These are phyloP conservation scores for Akanthomyces muscarius DNA, from an alignment of 2,329 filamentous ascomycete species.

Conservation along the genomic window DNA sequence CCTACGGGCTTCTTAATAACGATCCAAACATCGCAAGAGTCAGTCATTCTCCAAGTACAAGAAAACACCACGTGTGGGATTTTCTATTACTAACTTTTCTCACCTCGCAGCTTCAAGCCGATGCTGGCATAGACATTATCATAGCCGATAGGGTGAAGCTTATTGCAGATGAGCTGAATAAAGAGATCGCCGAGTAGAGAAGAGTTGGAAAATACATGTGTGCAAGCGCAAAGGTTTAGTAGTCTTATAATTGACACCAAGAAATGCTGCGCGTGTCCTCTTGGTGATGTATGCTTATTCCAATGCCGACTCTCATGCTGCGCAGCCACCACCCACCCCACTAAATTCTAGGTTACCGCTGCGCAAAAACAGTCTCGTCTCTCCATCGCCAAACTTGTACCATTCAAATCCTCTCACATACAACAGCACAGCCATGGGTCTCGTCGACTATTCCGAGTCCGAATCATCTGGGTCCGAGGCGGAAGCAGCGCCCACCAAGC, in stretches of 20 bases:
- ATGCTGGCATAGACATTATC: constrained; percentile 20
- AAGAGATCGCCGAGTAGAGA: background rate
- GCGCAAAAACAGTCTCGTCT: background rate
- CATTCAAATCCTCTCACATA: background rate
- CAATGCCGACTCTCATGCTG: too few relatives aligned
- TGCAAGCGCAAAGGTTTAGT: too few relatives aligned
- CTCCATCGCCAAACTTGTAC: background rate
- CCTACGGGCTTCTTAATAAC: constrained; percentile 32
- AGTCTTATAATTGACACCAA: too few relatives aligned
- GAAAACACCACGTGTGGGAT: too few relatives aligned
- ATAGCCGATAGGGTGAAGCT: constrained; percentile 19
- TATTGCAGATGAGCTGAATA: constrained; percentile 12
- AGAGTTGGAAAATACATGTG: too few relatives aligned
- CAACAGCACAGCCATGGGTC: constrained; percentile 54
- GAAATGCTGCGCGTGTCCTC: too few relatives aligned
- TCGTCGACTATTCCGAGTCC: constrained; percentile 83
- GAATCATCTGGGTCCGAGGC: constrained; percentile 68
- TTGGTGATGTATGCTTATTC: too few relatives aligned
- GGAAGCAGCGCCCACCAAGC: constrained; percentile 27
- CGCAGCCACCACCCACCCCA: too few relatives aligned
- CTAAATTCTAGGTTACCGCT: too few relatives aligned
- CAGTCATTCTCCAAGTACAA: background rate
- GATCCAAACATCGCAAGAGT: constrained; percentile 16
- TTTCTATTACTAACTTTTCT: background rate
- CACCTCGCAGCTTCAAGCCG: constrained; percentile 14